Evolutionary conservation across 176 grass and related monocot species (phyloP).

Genomic region (Zoysia japonica): DNA sequence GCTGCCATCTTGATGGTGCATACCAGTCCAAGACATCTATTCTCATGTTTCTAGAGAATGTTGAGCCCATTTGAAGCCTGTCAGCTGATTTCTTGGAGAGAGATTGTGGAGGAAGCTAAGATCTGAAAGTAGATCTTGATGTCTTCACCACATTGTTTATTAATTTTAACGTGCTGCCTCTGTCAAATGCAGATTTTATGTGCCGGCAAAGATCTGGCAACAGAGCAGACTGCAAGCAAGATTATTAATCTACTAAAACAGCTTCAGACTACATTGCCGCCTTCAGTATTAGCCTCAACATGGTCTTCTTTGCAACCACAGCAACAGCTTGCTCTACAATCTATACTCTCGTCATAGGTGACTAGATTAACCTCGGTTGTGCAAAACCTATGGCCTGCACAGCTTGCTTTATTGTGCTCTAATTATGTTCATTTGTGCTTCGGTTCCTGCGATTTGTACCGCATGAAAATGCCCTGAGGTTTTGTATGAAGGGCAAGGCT

Average conservation of each 20-base stretch:
- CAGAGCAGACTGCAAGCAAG: slow-evolving; percentile 58
- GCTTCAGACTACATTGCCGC: slow-evolving; percentile 68
- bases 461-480: slow-evolving; percentile 46
- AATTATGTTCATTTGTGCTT: slow-evolving; percentile 23
- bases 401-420: slow-evolving; percentile 29
- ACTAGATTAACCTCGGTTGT: slow-evolving; percentile 17
- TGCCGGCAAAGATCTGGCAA: slow-evolving; percentile 72
- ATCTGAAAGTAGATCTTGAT: background rate
- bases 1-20: background rate
- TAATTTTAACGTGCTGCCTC: slow-evolving; percentile 7
- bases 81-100: background rate
- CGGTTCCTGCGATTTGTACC: slow-evolving; percentile 35
- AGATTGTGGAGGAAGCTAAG: background rate
- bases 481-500: slow-evolving; percentile 44
- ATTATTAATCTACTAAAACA: slow-evolving; percentile 75
- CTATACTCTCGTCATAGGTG: slow-evolving; percentile 55
- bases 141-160: slow-evolving; percentile 14
- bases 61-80: background rate
- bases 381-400: slow-evolving; percentile 28
- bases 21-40: background rate
- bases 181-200: slow-evolving; percentile 59
- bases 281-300: slow-evolving; percentile 74
- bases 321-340: slow-evolving; percentile 67
- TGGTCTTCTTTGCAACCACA: slow-evolving; percentile 81
- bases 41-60: background rate